Base-by-base conservation (phyloP, 257 asterid genomes). In the Solanum bulbocastanum region DNA sequence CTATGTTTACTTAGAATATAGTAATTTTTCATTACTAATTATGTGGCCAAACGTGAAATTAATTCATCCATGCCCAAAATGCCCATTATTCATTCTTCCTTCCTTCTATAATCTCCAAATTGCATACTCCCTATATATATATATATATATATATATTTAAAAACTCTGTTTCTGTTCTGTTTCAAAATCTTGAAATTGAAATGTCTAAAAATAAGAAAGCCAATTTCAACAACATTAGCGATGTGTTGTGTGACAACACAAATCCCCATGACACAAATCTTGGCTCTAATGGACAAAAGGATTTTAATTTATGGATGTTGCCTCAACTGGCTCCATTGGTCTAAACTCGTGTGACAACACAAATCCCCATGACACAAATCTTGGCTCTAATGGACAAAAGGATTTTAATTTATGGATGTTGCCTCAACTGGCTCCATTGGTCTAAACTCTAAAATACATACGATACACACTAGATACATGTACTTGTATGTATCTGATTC, bases 371-470 rank as follows among this genome's bases (percentile, higher is more conserved):
- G 95, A 94, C 10, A 88, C 91, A 2, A 14, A 52, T 0, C 27
- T 96, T 37, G 95, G 95, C 20, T 3, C 86, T 10, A 74, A 52
- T 1, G 98, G 99, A 32, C 89, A 94, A 68, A 87, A 72, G n/a
- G 9, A 35, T 15, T 68, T 94, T 13, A 95, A 96, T 71, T 20
- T 74, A 23, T 96, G 98, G 99, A 89, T n/a, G n/a, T n/a, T n/a
- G n/a, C n/a, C n/a, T n/a, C n/a, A n/a, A n/a, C n/a, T 96, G 1
- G 90, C 92, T 30, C 99, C 99, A 1, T 79, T 95, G 8, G 75
- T 92, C 39, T n/a, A n/a, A n/a, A n/a, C n/a, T n/a, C n/a, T n/a
- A n/a, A n/a, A 39, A 39, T 39, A 39, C 42, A 39, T 39, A 39
- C 42, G 42, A 39, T 39, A 39, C 42, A 39, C 42, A 39, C 42